Percentiles rank a stretch among this genome's conserved stretches.
These are phyloP conservation scores for Candida alai DNA, from an alignment of 805 yeast genomes.

Conservation along the genomic window DNA sequence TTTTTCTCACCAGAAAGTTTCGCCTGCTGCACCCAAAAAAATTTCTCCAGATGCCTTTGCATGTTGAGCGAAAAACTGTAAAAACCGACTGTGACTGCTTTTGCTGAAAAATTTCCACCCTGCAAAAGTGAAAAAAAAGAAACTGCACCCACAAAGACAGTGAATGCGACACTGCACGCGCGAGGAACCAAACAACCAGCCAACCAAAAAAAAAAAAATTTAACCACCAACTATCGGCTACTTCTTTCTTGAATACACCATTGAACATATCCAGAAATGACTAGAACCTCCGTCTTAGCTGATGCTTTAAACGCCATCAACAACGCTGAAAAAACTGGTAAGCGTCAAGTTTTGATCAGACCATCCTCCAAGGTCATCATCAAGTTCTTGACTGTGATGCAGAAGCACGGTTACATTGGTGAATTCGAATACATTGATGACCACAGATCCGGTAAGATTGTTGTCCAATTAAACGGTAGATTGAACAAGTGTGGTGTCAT, in stretches of 20 bases:
- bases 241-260: conserved; percentile 2
- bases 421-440: conserved; percentile 98
- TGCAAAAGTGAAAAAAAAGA: too few species aligned
- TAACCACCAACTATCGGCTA: conserved; percentile 1
- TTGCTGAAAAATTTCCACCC: too few species aligned
- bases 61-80: too few species aligned
- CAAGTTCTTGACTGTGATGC: conserved; percentile 95
- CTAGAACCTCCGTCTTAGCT: conserved; percentile 97
- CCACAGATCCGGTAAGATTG: conserved; percentile 98
- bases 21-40: too few species aligned
- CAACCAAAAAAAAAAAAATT: conserved; percentile 8
- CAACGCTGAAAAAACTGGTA: conserved; percentile 99
- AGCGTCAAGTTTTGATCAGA: conserved; percentile 97
- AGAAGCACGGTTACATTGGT: conserved; percentile 98
- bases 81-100: too few species aligned
- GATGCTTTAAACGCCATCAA: conserved; percentile 97
- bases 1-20: conserved; percentile 1
- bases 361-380: conserved; percentile 98
- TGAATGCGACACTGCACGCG: too few species aligned
- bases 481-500: conserved; percentile 98
- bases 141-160: too few species aligned
- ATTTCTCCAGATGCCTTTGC: too few species aligned
- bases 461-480: conserved; percentile 95
- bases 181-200: too few species aligned
- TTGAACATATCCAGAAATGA: conserved; percentile 50